These are phyloP conservation scores for Curvularia verruculosa DNA, from an alignment of 2,329 filamentous ascomycete species.

Conservation along the genomic window DNA sequence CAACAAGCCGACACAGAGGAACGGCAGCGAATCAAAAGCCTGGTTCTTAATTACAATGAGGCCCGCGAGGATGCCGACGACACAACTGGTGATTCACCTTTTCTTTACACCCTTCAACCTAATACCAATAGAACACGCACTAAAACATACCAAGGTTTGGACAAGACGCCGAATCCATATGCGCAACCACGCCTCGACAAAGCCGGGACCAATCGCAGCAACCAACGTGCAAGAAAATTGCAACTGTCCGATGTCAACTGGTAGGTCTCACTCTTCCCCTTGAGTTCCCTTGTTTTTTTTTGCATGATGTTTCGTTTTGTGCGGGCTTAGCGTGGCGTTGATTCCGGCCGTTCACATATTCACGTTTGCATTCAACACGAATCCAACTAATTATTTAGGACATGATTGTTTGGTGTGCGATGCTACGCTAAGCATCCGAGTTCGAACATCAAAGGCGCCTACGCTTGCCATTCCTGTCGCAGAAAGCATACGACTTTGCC, in stretches of 20 bases:
- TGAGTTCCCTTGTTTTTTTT: constrained; percentile 15
- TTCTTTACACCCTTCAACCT: constrained; percentile 50
- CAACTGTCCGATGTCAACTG: constrained; percentile 98
- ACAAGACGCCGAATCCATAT: constrained; percentile 52
- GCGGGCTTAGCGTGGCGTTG: no score
- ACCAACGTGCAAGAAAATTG: constrained; percentile 85
- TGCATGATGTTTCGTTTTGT: constrained; percentile 9
- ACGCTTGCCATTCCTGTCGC: constrained; percentile 9
- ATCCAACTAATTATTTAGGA: constrained; percentile 35
- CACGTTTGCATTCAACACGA: constrained; percentile 11
- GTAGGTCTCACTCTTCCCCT: constrained; percentile 62
- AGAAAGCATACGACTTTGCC: constrained; percentile 8
- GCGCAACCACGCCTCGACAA: constrained; percentile 60
- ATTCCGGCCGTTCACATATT: no score
- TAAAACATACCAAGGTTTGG: constrained; percentile 48
- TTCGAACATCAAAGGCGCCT: constrained; percentile 17
- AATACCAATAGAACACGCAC: constrained; percentile 58
- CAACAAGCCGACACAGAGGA: constrained; percentile 95
- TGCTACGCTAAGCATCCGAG: constrained; percentile 34
- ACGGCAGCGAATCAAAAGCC: constrained; percentile 96
- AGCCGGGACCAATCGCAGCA: constrained; percentile 68
- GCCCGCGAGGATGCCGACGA: constrained; percentile 77
- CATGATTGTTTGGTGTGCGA: constrained; percentile 31
- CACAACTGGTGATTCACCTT: constrained; percentile 67
- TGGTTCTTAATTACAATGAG: constrained; percentile 90